Evolutionary conservation across 2,329 filamentous ascomycete species (phyloP).

Genomic region (Neofusicoccum umdonicola): DNA sequence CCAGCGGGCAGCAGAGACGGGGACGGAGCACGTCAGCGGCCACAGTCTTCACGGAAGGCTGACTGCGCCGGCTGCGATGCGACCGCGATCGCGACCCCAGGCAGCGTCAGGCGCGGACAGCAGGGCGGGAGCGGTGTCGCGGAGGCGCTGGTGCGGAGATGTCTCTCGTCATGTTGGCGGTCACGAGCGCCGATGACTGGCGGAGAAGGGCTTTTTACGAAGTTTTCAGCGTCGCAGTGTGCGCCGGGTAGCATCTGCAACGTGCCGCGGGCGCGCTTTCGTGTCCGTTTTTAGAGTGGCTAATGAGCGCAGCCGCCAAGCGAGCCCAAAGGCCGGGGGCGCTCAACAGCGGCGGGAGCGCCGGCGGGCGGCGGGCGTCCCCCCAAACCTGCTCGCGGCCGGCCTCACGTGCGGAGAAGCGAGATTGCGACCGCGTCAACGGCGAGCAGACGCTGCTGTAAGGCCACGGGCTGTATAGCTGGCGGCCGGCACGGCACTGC

Average conservation of each 20-base stretch:
- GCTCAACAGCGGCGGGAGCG: not conserved
- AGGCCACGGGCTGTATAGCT: too few species aligned
- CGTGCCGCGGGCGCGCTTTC: not conserved
- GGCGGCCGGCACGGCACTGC: not conserved
- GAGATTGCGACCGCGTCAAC: slow-evolving; percentile 8
- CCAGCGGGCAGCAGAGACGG: not conserved
- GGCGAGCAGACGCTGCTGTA: not conserved
- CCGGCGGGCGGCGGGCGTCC: not conserved
- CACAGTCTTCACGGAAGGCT: not conserved
- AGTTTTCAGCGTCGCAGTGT: not conserved
- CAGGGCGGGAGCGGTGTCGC: slow-evolving; percentile 3
- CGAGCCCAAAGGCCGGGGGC: not conserved
- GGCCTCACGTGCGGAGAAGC: slow-evolving; percentile 12
- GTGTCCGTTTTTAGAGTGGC: slow-evolving; percentile 11
- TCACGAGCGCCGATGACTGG: slow-evolving; percentile 3
- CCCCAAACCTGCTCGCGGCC: not conserved
- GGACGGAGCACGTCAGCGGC: slow-evolving; percentile 8
- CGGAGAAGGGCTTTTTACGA: not conserved
- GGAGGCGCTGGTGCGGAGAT: not conserved
- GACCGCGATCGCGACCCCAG: not conserved
- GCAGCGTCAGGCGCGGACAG: not conserved
- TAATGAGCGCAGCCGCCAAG: not conserved
- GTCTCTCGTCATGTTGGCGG: not conserved
- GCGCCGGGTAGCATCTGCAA: slow-evolving; percentile 9
- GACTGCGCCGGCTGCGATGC: too few species aligned